Conservation (phyloP, 768 basidiomycete species). For the Cyclocybe cylindracea region DNA sequence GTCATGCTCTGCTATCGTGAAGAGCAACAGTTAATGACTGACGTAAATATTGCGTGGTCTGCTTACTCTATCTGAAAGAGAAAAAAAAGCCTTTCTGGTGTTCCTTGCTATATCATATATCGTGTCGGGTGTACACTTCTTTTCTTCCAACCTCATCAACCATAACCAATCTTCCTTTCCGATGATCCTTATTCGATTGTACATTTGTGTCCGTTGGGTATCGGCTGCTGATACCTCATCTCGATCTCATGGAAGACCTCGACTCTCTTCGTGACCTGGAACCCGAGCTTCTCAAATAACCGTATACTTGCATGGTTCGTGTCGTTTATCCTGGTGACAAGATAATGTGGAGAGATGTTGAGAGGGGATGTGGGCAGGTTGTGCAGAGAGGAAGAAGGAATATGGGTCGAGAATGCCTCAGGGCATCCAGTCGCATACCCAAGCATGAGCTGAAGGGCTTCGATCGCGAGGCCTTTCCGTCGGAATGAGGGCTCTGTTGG, state of each 20-base stretch:
- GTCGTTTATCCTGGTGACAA: constrained; percentile 74
- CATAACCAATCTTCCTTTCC: no score
- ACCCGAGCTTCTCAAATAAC: constrained; percentile 79
- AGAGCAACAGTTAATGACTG: no score
- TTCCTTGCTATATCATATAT: no score
- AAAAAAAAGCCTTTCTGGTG: no score
- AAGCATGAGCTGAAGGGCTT: constrained; percentile 67
- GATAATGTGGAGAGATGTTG: constrained; percentile 40
- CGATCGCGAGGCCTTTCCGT: constrained; percentile 64
- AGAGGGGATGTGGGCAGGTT: constrained; percentile 36
- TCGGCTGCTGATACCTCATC: constrained; percentile 48
- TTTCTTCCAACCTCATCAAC: no score
- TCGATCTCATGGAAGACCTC: constrained; percentile 85
- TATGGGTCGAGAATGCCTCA: constrained; percentile 19
- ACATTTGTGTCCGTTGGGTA: not conserved
- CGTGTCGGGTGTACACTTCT: no score
- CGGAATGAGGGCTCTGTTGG: constrained; percentile 63
- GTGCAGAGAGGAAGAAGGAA: constrained; percentile 2
- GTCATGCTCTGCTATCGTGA: no score
- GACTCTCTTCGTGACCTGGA: constrained; percentile 63
- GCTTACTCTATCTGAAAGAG: no score
- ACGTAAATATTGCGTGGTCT: no score
- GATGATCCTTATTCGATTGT: no score
- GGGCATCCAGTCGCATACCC: constrained; percentile 61
- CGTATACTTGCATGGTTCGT: constrained; percentile 68